Evolutionary conservation across 2,329 filamentous ascomycete genomes (phyloP).

Genomic region (Ascochyta pisi): DNA sequence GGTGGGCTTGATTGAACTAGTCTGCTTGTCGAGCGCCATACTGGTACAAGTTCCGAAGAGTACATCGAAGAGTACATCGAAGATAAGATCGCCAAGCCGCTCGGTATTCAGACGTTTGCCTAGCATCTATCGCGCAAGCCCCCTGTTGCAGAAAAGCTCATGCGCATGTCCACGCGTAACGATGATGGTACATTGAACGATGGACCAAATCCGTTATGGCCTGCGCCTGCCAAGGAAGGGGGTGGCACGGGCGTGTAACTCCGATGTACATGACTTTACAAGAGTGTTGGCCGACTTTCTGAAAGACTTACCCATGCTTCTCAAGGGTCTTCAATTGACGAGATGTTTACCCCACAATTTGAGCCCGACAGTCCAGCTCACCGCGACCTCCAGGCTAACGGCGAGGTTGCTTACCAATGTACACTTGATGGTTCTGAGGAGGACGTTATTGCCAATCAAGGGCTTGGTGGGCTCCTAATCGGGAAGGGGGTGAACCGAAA

Average conservation of each 20-base stretch:
- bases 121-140: conserved; percentile 29
- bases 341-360: conserved; percentile 1
- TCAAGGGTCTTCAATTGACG: not conserved
- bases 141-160: conserved; percentile 23
- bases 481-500: not conserved
- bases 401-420: conserved; percentile 2
- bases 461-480: conserved; percentile 21
- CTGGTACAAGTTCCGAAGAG: conserved; percentile 42
- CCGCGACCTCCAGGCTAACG: conserved; percentile 14
- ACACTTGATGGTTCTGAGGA: conserved; percentile 21
- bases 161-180: conserved; percentile 25
- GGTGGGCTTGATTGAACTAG: conserved; percentile 58
- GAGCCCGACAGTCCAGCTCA: not conserved
- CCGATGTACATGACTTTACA: conserved; percentile 31
- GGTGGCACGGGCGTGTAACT: conserved; percentile 33
- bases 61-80: conserved; percentile 40
- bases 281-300: conserved; percentile 28
- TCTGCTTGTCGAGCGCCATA: conserved; percentile 51
- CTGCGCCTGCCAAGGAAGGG: conserved; percentile 20
- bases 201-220: conserved; percentile 18
- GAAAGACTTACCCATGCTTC: not conserved
- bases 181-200: conserved; percentile 27
- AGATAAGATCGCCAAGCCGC: not conserved
- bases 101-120: conserved; percentile 44
- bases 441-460: conserved; percentile 22